These are phyloP conservation scores for Pestalotiopsis sp. DNA, from an alignment of 2,329 filamentous ascomycete species.

Conservation along the genomic window DNA sequence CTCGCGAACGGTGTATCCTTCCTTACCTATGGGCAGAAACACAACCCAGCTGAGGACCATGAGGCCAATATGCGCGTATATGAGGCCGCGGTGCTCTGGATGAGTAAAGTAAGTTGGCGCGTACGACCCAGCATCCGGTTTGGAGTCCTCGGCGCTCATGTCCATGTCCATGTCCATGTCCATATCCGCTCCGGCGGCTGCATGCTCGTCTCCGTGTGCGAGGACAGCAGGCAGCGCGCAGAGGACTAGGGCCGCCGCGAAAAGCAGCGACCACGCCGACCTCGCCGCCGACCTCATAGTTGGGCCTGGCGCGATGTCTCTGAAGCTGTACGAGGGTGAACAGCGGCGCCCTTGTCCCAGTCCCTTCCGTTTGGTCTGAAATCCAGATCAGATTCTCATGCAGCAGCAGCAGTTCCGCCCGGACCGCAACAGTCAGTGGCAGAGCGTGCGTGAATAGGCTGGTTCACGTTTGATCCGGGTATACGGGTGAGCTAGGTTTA, in stretches of 20 bases:
- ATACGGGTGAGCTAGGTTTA: too few relatives aligned
- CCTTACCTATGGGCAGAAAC: slow-evolving; percentile 68
- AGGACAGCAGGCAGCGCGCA: slow-evolving; percentile 33
- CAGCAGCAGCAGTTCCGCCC: neutral
- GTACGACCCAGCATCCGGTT: slow-evolving; percentile 30
- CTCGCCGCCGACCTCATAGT: slow-evolving; percentile 26
- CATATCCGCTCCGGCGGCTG: slow-evolving; percentile 16
- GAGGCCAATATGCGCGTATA: slow-evolving; percentile 64
- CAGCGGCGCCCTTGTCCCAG: neutral
- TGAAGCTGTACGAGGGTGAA: neutral
- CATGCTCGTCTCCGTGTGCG: slow-evolving; percentile 35
- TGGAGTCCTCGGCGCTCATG: slow-evolving; percentile 31
- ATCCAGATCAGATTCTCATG: neutral
- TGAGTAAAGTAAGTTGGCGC: slow-evolving; percentile 43
- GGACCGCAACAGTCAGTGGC: neutral
- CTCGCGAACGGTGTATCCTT: neutral
- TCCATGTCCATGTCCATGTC: slow-evolving; percentile 34
- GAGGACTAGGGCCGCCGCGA: slow-evolving; percentile 31
- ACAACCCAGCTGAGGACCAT: slow-evolving; percentile 74
- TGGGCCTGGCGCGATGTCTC: neutral
- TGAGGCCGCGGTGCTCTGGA: slow-evolving; percentile 37
- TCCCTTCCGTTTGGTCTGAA: neutral
- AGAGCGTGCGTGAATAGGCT: too few relatives aligned
- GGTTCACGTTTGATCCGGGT: too few relatives aligned
- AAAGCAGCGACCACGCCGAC: slow-evolving; percentile 24